phyloP scores from a whole-genome alignment of 1,284 basidiomycete genomes.

The Earliella scabrosa region DNA sequence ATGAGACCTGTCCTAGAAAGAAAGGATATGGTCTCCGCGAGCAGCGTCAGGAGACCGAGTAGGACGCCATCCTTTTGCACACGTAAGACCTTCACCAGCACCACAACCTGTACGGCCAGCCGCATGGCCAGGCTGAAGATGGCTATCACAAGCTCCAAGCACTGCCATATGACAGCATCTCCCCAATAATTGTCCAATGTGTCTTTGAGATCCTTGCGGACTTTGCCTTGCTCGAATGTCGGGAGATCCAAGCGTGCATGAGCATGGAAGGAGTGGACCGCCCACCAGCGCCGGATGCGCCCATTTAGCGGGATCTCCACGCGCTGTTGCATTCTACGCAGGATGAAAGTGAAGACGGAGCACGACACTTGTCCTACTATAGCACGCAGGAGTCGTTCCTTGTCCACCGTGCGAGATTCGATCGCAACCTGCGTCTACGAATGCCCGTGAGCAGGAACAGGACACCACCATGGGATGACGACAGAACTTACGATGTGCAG shows the following conservation, averaged over 20 bases:
- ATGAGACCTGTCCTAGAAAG: slow-evolving; percentile 4
- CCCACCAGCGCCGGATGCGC: slow-evolving; percentile 64
- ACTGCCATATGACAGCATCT: slow-evolving; percentile 56
- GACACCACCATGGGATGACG: neutral
- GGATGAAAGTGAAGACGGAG: neutral
- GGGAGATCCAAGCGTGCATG: slow-evolving; percentile 78
- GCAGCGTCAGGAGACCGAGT: slow-evolving; percentile 57
- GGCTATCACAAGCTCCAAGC: slow-evolving; percentile 47
- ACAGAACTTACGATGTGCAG: slow-evolving; percentile 54
- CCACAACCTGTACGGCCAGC: slow-evolving; percentile 60
- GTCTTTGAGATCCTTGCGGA: slow-evolving; percentile 58
- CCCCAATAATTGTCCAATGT: slow-evolving; percentile 38
- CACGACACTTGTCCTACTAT: neutral
- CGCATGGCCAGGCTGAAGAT: slow-evolving; percentile 52
- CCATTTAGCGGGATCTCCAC: neutral
- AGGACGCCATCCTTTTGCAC: slow-evolving; percentile 65
- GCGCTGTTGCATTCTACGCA: neutral
- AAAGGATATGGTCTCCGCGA: slow-evolving; percentile 20
- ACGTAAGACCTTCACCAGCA: slow-evolving; percentile 59
- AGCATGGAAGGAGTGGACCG: slow-evolving; percentile 63
- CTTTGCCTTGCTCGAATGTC: slow-evolving; percentile 66
- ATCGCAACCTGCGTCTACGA: slow-evolving; percentile 60
- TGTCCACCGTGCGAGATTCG: slow-evolving; percentile 66
- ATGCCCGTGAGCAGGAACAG: neutral
- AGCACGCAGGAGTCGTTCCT: slow-evolving; percentile 27